Evolutionary conservation across 306 rosid species (phyloP).

Genomic region (Castanea mollissima): DNA sequence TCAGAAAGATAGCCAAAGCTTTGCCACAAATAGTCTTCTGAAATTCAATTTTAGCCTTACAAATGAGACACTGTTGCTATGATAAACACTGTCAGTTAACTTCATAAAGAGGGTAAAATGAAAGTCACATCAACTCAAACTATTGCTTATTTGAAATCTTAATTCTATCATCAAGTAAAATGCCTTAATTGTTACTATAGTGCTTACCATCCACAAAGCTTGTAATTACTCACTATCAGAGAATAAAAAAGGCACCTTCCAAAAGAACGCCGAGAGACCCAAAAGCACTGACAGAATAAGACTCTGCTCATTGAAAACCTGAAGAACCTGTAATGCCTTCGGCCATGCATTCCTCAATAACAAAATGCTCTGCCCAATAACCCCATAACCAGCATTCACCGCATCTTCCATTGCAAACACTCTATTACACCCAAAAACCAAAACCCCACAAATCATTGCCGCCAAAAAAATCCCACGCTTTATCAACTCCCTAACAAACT

Average conservation of each 20-base stretch:
- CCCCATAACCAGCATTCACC: constrained; percentile 65
- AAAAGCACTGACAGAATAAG: constrained; percentile 72
- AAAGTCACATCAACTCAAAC: background rate
- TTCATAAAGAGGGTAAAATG: background rate
- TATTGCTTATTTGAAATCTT: background rate
- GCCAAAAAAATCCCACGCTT: constrained; percentile 60
- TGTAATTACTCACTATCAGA: background rate
- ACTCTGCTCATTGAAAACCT: constrained; percentile 87
- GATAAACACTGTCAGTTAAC: background rate
- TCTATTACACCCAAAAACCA: constrained; percentile 55
- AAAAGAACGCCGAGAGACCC: constrained; percentile 95
- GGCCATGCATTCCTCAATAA: constrained; percentile 85
- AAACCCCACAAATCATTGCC: constrained; percentile 63
- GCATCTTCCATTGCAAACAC: constrained; percentile 71
- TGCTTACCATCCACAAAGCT: background rate
- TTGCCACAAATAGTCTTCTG: no score
- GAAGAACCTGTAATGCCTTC: constrained; percentile 61
- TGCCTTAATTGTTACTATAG: background rate
- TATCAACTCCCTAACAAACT: constrained; percentile 36
- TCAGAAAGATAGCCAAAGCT: no score
- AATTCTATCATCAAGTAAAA: background rate
- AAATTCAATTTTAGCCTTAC: background rate
- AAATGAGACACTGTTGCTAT: background rate
- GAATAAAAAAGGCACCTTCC: constrained; percentile 64
- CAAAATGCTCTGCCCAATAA: constrained; percentile 65